Evolutionary conservation across 192 early-diverging fungal genomes (phyloP).

Genomic region (Entomortierella chlamydospora): DNA sequence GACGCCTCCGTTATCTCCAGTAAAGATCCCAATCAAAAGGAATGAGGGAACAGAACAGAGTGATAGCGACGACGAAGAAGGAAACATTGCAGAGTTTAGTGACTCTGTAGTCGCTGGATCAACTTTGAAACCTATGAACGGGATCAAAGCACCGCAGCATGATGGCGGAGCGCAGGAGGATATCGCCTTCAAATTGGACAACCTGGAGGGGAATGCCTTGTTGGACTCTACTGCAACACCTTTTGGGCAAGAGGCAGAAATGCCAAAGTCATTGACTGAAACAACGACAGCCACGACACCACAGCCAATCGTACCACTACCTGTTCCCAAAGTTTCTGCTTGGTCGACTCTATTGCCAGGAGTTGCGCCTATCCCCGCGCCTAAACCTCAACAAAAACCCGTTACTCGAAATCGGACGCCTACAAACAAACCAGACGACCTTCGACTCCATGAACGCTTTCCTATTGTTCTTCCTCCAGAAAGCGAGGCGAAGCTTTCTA

Average conservation of each 20-base stretch:
- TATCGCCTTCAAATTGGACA: too few species aligned
- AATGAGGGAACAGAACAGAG: neutral
- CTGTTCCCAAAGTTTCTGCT: constrained; percentile 25
- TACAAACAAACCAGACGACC: constrained; percentile 9
- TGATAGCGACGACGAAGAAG: neutral
- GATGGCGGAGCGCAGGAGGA: too few species aligned
- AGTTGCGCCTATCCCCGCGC: constrained; percentile 31
- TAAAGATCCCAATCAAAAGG: constrained; percentile 2
- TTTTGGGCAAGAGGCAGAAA: too few species aligned
- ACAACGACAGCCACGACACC: neutral
- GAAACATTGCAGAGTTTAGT: neutral
- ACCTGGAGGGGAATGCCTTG: too few species aligned
- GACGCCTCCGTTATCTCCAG: constrained; percentile 26
- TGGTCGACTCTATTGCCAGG: constrained; percentile 51
- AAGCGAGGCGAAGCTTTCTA: constrained; percentile 35
- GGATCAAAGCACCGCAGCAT: too few species aligned
- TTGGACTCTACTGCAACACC: too few species aligned
- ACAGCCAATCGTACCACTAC: neutral
- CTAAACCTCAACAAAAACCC: constrained; percentile 3
- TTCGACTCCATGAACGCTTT: constrained; percentile 35
- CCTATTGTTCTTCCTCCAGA: constrained; percentile 40
- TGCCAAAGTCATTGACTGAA: neutral
- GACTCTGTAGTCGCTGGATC: too few species aligned
- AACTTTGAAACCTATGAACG: too few species aligned
- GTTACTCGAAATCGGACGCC: constrained; percentile 1